A percentile compares a stretch with the other conserved stretches of the same genome.
These are phyloP conservation scores for cucumber (Cucumis sativus) DNA, from an alignment of 306 rosid genomes.

Conservation along the genomic window DNA sequence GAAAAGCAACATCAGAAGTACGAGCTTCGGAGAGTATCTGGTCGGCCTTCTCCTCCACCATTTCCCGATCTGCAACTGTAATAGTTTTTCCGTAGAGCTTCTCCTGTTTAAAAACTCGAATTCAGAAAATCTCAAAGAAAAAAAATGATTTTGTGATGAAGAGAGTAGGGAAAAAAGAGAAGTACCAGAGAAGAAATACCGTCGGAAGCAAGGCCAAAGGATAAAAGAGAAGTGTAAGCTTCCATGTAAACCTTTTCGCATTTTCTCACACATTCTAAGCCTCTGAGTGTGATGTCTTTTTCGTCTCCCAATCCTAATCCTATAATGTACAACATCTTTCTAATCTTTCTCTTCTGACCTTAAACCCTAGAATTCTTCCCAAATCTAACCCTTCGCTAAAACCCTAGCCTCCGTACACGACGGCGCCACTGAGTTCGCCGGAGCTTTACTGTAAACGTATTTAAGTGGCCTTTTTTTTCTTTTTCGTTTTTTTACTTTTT, in stretches of 20 bases:
- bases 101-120: constrained; percentile 29
- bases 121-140: neutral
- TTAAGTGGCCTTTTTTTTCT: neutral
- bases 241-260: constrained; percentile 61
- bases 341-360: neutral
- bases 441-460: neutral
- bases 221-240: constrained; percentile 88
- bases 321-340: constrained; percentile 54
- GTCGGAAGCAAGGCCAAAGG: constrained; percentile 62
- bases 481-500: too few species aligned
- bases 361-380: constrained; percentile 9
- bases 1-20: constrained; percentile 35
- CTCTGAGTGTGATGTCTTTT: constrained; percentile 64
- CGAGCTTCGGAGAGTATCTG: constrained; percentile 27
- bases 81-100: constrained; percentile 55
- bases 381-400: neutral
- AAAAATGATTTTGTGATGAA: neutral
- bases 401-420: neutral
- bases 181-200: constrained; percentile 62
- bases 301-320: constrained; percentile 89
- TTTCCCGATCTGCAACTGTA: constrained; percentile 73
- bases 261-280: constrained; percentile 66
- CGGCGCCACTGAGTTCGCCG: neutral
- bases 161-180: neutral
- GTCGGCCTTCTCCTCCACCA: constrained; percentile 71